Percentiles rank a stretch among this genome's conserved stretches.
phyloP scores from a whole-genome alignment of 2,329 filamentous ascomycete species.

The Fusarium nelsonii region DNA sequence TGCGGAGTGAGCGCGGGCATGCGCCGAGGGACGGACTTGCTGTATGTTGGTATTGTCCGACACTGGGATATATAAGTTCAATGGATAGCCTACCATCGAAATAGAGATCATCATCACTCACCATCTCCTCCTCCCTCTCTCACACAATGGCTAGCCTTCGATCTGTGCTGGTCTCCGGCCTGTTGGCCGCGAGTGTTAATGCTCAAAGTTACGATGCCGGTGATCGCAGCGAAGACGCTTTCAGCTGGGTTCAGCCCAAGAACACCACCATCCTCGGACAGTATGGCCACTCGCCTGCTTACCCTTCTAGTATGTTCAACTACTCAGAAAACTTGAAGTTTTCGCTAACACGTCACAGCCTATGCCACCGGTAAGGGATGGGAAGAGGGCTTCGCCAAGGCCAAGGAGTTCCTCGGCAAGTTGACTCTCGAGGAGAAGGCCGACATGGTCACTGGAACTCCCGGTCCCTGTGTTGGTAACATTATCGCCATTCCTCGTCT shows the following conservation, averaged over 20 bases:
- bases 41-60: neutral
- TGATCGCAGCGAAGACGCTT: constrained; percentile 48
- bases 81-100: neutral
- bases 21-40: constrained; percentile 15
- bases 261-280: constrained; percentile 57
- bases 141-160: constrained; percentile 41
- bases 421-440: constrained; percentile 51
- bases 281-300: constrained; percentile 55
- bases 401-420: constrained; percentile 50
- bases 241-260: constrained; percentile 56
- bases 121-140: neutral
- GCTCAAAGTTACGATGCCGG: constrained; percentile 47
- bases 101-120: constrained; percentile 23
- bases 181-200: constrained; percentile 47
- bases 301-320: constrained; percentile 54
- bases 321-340: accelerated
- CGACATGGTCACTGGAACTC: constrained; percentile 52
- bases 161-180: constrained; percentile 55
- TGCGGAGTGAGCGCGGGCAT: neutral
- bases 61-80: constrained; percentile 33
- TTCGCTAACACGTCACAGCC: constrained; percentile 45
- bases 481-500: constrained; percentile 56
- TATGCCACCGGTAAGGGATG: constrained; percentile 55
- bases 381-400: constrained; percentile 55
- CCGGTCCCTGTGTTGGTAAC: constrained; percentile 53